A percentile compares a stretch with the other conserved stretches of the same genome.
These are phyloP conservation scores for Coniochaeta pulveracea DNA, from an alignment of 2,329 filamentous ascomycete genomes.

Conservation along the genomic window DNA sequence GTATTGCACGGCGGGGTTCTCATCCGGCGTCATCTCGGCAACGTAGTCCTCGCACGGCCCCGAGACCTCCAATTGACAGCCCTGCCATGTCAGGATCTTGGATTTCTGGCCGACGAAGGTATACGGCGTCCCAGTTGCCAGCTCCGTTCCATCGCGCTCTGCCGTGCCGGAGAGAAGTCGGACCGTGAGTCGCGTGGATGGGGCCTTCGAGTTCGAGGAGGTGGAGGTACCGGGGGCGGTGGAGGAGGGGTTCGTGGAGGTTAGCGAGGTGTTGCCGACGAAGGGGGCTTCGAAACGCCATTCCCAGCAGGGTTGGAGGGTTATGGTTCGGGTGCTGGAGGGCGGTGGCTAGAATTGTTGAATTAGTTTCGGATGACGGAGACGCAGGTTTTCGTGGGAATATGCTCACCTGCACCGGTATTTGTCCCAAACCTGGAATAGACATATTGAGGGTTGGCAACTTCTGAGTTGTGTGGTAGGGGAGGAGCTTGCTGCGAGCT, in stretches of 20 bases:
- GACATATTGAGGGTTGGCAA: slow-evolving; percentile 46
- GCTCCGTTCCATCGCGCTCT: slow-evolving; percentile 90
- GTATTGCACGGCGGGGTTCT: slow-evolving; percentile 71
- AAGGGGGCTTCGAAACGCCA: slow-evolving; percentile 65
- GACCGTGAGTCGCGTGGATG: slow-evolving; percentile 21
- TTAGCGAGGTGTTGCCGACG: slow-evolving; percentile 22
- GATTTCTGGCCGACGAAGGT: slow-evolving; percentile 72
- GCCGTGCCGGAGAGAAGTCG: slow-evolving; percentile 72
- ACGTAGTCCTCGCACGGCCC: slow-evolving; percentile 44
- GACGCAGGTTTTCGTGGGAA: background rate
- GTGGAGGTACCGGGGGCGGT: slow-evolving; percentile 12
- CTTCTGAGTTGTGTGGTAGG: too few species aligned
- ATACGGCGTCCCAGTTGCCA: slow-evolving; percentile 71
- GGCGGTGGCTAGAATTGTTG: slow-evolving; percentile 12
- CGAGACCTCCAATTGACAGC: slow-evolving; percentile 72
- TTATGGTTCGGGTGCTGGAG: slow-evolving; percentile 32
- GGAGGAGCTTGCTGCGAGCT: too few species aligned
- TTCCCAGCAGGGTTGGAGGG: slow-evolving; percentile 55
- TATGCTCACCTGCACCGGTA: slow-evolving; percentile 43
- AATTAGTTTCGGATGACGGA: slow-evolving; percentile 4
- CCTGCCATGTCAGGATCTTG: slow-evolving; percentile 86
- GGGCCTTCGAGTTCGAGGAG: slow-evolving; percentile 11
- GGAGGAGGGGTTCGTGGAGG: slow-evolving; percentile 33
- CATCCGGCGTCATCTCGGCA: slow-evolving; percentile 57
- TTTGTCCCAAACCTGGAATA: slow-evolving; percentile 62